These are phyloP conservation scores for Luffa acutangula DNA, from an alignment of 306 rosid species.

Conservation along the genomic window DNA sequence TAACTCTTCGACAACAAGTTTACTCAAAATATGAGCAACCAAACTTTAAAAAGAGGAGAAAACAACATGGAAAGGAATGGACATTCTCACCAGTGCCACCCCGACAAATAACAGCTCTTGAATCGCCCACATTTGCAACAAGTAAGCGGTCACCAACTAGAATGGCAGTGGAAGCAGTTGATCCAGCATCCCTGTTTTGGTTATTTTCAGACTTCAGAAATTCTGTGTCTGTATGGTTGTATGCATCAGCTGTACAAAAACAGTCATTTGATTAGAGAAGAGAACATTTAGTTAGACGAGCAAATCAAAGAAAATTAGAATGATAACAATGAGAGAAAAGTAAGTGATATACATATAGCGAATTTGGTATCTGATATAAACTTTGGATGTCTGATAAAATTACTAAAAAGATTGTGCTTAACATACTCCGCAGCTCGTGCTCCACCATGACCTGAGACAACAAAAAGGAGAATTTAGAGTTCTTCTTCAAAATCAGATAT, in stretches of 20 bases:
- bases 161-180: too few species aligned
- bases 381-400: conserved; percentile 88
- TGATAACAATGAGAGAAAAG: too few species aligned
- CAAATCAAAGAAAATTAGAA: not conserved
- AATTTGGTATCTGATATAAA: conserved; percentile 93
- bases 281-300: not conserved
- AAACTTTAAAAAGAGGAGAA: not conserved
- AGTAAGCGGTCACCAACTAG: too few species aligned
- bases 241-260: conserved; percentile 67
- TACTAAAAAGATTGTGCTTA: conserved; percentile 83
- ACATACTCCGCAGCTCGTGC: conserved; percentile 96
- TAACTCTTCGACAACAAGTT: not conserved
- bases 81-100: too few species aligned
- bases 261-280: conserved; percentile 5
- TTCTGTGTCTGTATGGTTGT: too few species aligned
- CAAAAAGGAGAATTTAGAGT: conserved; percentile 9
- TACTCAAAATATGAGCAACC: not conserved
- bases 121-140: too few species aligned
- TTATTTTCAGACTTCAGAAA: too few species aligned
- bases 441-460: conserved; percentile 83
- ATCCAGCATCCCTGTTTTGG: too few species aligned
- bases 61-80: not conserved
- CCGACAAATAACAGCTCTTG: too few species aligned
- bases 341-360: too few species aligned
- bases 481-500: not conserved